Base-by-base conservation (phyloP, 345 rosid species). In the Populus euphratica region DNA sequence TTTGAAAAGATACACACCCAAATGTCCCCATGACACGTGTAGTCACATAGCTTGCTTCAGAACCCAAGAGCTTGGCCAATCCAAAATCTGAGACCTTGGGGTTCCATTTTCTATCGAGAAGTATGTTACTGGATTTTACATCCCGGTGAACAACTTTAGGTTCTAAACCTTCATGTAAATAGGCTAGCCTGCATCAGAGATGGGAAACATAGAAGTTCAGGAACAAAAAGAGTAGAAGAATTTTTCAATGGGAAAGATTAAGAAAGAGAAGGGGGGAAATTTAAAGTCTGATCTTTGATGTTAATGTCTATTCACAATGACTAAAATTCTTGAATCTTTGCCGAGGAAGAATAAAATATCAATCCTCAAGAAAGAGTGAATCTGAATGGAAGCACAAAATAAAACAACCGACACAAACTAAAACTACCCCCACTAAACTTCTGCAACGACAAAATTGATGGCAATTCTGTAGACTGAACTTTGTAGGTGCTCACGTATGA, bases 1-100 rank as follows among this genome's bases (percentile, higher is more conserved):
- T 68, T 36, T 29, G 70, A 71, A 36, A 77, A 76, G 70, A 83
- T 78, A 81, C 87, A 25, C 76, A 91, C 97, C 98, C 98, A 27
- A 92, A 94, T 75, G 98, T 94, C 70, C 98, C 98, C 98, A 94
- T 94, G 20, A 94, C 98, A 70, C 98, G 97, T 5, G 98, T 94
- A 20, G 98, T 94, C 77, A 94, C 98, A 74, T 91, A 88, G 88
- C 88, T 92, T 21, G 93, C 82, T 83, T 92, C 98, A 13, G 98
- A 86, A 71, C 94, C 97, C 78, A 94, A 81, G 38, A 94, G 86
- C 84, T 94, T 94, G 73, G 98, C 98, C 72, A 94, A 86, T 81
- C 98, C 98, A 47, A 94, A 94, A 84, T 94, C 98, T 25, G 97
- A 94, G 69, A 92, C 91, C 83, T 91, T 94, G 1, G 98, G 77